phyloP scores from a whole-genome alignment of 2,329 filamentous ascomycete genomes.

The Talaromyces sp. region DNA sequence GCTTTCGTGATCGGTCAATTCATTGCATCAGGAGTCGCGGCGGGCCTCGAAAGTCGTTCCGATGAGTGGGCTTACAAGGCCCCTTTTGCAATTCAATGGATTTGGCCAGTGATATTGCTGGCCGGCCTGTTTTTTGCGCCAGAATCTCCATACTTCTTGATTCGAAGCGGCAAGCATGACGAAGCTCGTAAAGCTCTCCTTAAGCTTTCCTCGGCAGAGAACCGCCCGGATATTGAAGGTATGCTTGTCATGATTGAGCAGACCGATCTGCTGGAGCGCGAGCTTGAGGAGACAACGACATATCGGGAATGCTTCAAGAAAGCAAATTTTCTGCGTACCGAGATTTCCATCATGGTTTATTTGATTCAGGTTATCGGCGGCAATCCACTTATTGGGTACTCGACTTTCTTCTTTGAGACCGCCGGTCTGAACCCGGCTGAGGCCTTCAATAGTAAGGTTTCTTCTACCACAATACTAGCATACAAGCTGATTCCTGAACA shows the following conservation, averaged over 20 bases:
- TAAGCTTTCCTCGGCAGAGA: conserved; percentile 41
- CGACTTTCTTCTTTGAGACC: conserved; percentile 38
- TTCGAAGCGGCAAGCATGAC: conserved; percentile 40
- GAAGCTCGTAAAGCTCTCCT: conserved; percentile 42
- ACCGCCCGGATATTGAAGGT: conserved; percentile 39
- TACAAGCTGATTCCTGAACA: conserved; percentile 27
- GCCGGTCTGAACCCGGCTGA: conserved; percentile 37
- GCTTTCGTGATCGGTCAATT: conserved; percentile 44
- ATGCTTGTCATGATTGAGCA: conserved; percentile 37
- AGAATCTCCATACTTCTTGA: conserved; percentile 52
- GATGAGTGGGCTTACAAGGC: conserved; percentile 44
- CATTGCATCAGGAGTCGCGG: conserved; percentile 31
- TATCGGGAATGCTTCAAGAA: conserved; percentile 42
- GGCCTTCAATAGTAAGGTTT: conserved; percentile 38
- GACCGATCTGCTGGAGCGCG: conserved; percentile 41
- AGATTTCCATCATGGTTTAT: conserved; percentile 42
- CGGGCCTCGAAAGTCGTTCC: conserved; percentile 29
- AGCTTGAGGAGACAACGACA: conserved; percentile 38
- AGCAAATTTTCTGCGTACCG: conserved; percentile 42
- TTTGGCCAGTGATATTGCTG: conserved; percentile 39
- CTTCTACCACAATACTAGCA: conserved; percentile 37
- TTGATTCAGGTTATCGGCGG: conserved; percentile 38
- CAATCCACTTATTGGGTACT: conserved; percentile 37
- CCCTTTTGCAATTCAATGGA: conserved; percentile 46
- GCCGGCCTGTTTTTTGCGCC: conserved; percentile 45